Evolutionary conservation across 75 land plant species (phyloP).

Genomic region (Azolla pinnata): DNA sequence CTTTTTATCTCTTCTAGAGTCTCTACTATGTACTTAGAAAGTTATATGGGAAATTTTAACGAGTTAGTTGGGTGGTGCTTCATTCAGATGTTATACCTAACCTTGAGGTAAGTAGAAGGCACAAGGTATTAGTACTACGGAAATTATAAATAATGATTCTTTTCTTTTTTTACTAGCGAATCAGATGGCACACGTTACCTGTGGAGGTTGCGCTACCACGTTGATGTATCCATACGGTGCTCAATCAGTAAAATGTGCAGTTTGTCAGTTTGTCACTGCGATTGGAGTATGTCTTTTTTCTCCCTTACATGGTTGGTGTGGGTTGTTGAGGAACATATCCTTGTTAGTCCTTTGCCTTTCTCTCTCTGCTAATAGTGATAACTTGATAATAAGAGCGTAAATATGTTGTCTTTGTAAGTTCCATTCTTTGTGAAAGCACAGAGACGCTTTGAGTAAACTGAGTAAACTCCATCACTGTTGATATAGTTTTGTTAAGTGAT

Average conservation of each 20-base stretch:
- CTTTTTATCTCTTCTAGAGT: too few relatives aligned
- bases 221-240: slow-evolving; percentile 96
- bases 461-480: background rate
- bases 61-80: too few relatives aligned
- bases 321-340: too few relatives aligned
- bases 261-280: slow-evolving; percentile 85
- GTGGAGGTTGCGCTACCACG: slow-evolving; percentile 76
- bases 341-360: too few relatives aligned
- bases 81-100: too few relatives aligned
- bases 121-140: background rate
- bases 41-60: too few relatives aligned
- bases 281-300: slow-evolving; percentile 48
- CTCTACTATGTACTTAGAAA: too few relatives aligned
- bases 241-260: slow-evolving; percentile 87
- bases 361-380: too few relatives aligned
- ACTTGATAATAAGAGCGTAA: background rate
- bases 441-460: background rate
- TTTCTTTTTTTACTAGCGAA: slow-evolving; percentile 38
- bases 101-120: background rate
- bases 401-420: background rate
- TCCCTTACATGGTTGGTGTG: background rate
- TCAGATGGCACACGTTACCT: slow-evolving; percentile 89
- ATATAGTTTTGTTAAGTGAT: background rate
- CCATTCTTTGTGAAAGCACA: background rate
- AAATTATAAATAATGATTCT: background rate